Conservation (phyloP, 306 rosid species). For the Morella rubra region DNA sequence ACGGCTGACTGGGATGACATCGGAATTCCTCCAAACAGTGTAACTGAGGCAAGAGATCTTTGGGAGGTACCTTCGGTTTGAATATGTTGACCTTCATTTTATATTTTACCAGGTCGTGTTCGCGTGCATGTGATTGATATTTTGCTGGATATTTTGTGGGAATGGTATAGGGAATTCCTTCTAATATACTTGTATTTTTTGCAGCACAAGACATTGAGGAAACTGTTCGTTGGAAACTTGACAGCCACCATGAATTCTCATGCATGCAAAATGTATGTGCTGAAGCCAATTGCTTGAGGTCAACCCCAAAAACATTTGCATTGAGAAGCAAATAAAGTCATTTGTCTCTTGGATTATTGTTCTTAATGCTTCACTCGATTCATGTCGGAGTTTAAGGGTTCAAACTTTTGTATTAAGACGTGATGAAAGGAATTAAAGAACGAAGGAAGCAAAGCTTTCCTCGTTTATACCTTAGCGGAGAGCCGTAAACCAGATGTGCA, state of each 20-base stretch:
- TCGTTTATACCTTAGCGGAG: too few relatives aligned
- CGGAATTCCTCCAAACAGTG: constrained; percentile 60
- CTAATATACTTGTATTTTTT: constrained; percentile 20
- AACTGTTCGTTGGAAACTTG: constrained; percentile 49
- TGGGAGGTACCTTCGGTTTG: constrained; percentile 62
- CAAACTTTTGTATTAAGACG: neutral
- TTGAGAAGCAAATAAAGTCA: neutral
- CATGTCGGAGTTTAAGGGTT: neutral
- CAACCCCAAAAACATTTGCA: neutral
- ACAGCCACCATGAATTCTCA: constrained; percentile 64
- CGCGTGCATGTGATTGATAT: neutral
- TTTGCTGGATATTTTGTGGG: too few relatives aligned
- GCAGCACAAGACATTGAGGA: constrained; percentile 80
- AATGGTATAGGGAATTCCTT: neutral
- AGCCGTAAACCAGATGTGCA: too few relatives aligned
- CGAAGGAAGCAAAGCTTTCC: neutral
- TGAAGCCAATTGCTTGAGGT: constrained; percentile 62
- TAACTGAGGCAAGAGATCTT: constrained; percentile 76
- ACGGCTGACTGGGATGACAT: constrained; percentile 88
- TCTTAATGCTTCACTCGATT: neutral
- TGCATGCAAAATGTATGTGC: constrained; percentile 67
- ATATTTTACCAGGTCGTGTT: neutral
- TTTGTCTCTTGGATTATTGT: neutral
- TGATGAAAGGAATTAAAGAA: neutral
- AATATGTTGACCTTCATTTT: neutral